phyloP scores from a whole-genome alignment of 2,329 filamentous ascomycete genomes.

The Pestalotiopsis sp. region DNA sequence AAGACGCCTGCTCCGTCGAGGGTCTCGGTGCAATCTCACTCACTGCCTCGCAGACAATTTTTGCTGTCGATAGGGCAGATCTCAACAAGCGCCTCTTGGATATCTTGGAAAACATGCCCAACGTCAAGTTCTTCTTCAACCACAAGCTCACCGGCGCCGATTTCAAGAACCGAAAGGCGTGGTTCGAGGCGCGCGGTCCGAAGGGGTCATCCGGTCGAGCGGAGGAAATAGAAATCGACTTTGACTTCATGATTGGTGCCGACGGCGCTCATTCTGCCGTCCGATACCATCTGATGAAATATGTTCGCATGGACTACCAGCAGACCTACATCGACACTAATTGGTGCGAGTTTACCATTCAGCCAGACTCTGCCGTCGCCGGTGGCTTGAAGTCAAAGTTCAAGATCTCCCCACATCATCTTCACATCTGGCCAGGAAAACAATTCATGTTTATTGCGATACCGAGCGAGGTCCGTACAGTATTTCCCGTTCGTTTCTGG shows the following conservation, averaged over 20 bases:
- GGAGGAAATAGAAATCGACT: conserved; percentile 78
- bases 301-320: conserved; percentile 82
- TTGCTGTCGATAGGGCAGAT: conserved; percentile 80
- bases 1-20: conserved; percentile 27
- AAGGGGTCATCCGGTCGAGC: conserved; percentile 44
- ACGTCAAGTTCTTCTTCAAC: conserved; percentile 90
- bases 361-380: conserved; percentile 42
- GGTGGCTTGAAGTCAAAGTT: conserved; percentile 53
- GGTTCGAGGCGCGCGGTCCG: conserved; percentile 70
- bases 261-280: conserved; percentile 94
- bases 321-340: conserved; percentile 96
- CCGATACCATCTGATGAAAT: conserved; percentile 96
- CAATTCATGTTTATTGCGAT: conserved; percentile 99
- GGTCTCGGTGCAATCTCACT: neutral
- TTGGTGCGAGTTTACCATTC: conserved; percentile 94
- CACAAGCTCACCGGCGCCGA: conserved; percentile 92
- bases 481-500: neutral
- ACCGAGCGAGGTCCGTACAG: conserved; percentile 60
- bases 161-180: conserved; percentile 76
- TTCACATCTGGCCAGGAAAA: conserved; percentile 95
- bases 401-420: conserved; percentile 84
- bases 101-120: conserved; percentile 78
- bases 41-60: conserved; percentile 64
- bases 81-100: conserved; percentile 86
- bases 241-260: conserved; percentile 91